phyloP scores from a whole-genome alignment of 495 filamentous ascomycete species.

The Hypoxylon perforatum region DNA sequence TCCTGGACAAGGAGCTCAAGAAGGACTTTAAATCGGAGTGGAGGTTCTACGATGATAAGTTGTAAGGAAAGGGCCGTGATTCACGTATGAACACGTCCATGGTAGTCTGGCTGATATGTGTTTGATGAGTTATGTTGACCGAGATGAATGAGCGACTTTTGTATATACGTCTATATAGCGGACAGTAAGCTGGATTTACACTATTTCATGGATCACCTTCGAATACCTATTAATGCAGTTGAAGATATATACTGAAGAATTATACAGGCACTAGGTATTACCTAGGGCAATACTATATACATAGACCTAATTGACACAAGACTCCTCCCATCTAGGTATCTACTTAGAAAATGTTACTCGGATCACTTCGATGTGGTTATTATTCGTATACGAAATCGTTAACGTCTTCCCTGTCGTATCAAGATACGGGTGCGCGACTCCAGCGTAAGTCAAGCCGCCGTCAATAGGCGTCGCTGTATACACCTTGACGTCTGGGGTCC shows the following conservation, averaged over 20 bases:
- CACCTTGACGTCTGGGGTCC: conserved; percentile 48
- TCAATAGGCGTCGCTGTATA: conserved; percentile 45
- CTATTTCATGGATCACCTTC: not conserved
- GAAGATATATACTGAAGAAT: no score
- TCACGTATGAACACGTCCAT: not conserved
- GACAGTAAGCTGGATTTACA: not conserved
- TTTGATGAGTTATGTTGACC: conserved; percentile 2
- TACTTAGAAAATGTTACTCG: conserved; percentile 32
- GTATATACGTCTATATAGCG: not conserved
- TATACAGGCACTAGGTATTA: no score
- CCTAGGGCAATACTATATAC: no score
- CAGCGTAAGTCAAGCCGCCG: conserved; percentile 48
- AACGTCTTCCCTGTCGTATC: conserved; percentile 45
- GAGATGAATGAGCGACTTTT: not conserved
- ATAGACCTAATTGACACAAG: no score
- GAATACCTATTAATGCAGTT: no score
- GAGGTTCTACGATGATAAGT: conserved; percentile 45
- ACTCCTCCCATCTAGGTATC: no score
- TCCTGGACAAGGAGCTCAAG: conserved; percentile 48
- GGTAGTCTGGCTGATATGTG: not conserved
- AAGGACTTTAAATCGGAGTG: conserved; percentile 47
- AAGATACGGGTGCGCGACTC: conserved; percentile 48
- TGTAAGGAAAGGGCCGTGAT: not conserved
- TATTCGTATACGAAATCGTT: conserved; percentile 49
- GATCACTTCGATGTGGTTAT: conserved; percentile 49